Conservation (phyloP, 2,329 filamentous ascomycete genomes). For the Colletotrichum tropicicola region DNA sequence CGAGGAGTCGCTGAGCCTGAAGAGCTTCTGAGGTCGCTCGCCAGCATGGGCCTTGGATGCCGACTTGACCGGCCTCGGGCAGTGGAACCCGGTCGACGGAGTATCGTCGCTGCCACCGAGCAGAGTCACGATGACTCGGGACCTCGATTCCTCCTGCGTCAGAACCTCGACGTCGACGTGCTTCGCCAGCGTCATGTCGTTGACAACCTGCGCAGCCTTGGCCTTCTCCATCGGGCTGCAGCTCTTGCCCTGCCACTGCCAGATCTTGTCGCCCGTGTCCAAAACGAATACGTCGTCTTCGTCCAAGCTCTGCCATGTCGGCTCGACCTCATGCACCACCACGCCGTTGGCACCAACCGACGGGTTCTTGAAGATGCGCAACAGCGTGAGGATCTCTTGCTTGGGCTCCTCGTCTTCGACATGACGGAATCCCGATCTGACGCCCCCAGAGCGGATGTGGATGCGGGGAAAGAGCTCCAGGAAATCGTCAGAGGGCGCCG, state of each 20-base stretch:
- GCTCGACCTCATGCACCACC: slow-evolving; percentile 71
- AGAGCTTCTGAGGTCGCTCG: slow-evolving; percentile 54
- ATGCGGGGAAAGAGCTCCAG: slow-evolving; percentile 67
- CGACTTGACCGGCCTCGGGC: slow-evolving; percentile 50
- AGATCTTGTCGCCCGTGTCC: slow-evolving; percentile 71
- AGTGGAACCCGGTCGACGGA: slow-evolving; percentile 48
- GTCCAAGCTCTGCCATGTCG: slow-evolving; percentile 68
- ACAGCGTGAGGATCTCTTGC: slow-evolving; percentile 57
- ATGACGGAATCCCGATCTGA: slow-evolving; percentile 69
- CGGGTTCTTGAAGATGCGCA: slow-evolving; percentile 71
- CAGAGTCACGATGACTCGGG: slow-evolving; percentile 63
- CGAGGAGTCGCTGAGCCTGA: slow-evolving; percentile 69
- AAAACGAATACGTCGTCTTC: slow-evolving; percentile 73
- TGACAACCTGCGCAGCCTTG: slow-evolving; percentile 73
- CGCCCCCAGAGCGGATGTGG: slow-evolving; percentile 68
- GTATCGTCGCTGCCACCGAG: slow-evolving; percentile 58
- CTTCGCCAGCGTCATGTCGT: slow-evolving; percentile 71
- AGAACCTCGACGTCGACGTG: slow-evolving; percentile 72
- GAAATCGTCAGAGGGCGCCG: slow-evolving; percentile 67
- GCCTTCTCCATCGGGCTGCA: slow-evolving; percentile 76
- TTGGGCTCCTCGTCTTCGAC: slow-evolving; percentile 58
- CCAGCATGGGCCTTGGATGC: slow-evolving; percentile 30
- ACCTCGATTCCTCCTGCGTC: slow-evolving; percentile 66
- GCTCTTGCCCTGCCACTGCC: slow-evolving; percentile 73
- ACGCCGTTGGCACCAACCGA: slow-evolving; percentile 54